Percentiles rank a stretch among this genome's conserved stretches.
phyloP scores from a whole-genome alignment of 441 rosid species.

The Erysimum pusillum region DNA sequence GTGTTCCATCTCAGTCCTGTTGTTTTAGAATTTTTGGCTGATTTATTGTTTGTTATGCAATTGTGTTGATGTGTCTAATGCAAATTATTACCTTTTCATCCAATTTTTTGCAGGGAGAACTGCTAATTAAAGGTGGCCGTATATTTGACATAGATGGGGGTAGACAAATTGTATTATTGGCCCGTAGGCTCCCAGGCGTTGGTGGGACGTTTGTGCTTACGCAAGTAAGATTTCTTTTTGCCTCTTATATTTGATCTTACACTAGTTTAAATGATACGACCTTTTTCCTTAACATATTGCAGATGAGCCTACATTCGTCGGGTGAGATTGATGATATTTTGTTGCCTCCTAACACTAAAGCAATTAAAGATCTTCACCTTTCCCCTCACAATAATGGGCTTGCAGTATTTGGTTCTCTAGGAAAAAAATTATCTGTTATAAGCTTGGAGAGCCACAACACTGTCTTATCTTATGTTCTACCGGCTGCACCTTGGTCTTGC shows the following conservation, averaged over 20 bases:
- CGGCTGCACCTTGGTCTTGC: slow-evolving; percentile 92
- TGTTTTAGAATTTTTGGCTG: neutral
- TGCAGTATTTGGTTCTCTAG: slow-evolving; percentile 79
- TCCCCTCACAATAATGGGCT: slow-evolving; percentile 68
- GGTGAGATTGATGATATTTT: slow-evolving; percentile 74
- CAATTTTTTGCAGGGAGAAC: slow-evolving; percentile 54
- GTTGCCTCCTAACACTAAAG: slow-evolving; percentile 67
- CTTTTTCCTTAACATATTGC: slow-evolving; percentile 42
- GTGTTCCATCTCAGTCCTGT: slow-evolving; percentile 14
- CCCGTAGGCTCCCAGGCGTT: slow-evolving; percentile 65
- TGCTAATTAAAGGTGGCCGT: slow-evolving; percentile 76
- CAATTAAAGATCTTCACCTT: slow-evolving; percentile 76
- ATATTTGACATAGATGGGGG: slow-evolving; percentile 74
- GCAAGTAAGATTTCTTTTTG: slow-evolving; percentile 59
- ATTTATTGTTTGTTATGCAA: neutral
- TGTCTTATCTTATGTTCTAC: slow-evolving; percentile 73
- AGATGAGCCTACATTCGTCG: slow-evolving; percentile 71
- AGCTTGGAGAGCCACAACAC: slow-evolving; percentile 80
- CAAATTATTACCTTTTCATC: slow-evolving; percentile 20
- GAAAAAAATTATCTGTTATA: slow-evolving; percentile 77
- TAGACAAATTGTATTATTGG: slow-evolving; percentile 62
- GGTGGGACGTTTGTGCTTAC: slow-evolving; percentile 71
- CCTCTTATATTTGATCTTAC: slow-evolving; percentile 31
- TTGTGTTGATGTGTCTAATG: slow-evolving; percentile 11
- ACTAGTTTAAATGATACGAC: slow-evolving; percentile 7